Percentiles rank a stretch among this genome's conserved stretches.
Conservation (phyloP, 2,329 filamentous ascomycete species). For the Myriosclerotinia duriaeana region DNA sequence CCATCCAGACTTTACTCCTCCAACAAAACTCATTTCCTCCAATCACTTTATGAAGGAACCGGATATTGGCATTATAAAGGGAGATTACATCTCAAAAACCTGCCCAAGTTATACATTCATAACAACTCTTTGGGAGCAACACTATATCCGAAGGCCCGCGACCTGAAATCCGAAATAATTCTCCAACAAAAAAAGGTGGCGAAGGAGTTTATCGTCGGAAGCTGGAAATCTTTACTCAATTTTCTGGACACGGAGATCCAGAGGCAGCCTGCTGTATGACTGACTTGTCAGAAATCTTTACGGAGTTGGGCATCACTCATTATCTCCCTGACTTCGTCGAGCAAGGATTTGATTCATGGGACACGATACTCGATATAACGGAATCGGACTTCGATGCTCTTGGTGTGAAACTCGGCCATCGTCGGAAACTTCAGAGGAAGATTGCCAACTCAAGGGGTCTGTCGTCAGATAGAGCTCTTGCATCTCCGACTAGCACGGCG, state of each 20-base stretch:
- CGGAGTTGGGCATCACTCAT: conserved; percentile 74
- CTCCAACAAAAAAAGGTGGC: neutral
- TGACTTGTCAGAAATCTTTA: conserved; percentile 65
- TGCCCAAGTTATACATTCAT: conserved; percentile 1
- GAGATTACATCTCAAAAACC: conserved; percentile 8
- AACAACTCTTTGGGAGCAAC: neutral
- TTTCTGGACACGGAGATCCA: conserved; percentile 40
- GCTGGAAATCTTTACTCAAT: conserved; percentile 2
- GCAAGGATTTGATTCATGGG: conserved; percentile 84
- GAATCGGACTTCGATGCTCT: conserved; percentile 77
- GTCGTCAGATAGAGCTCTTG: conserved; percentile 42
- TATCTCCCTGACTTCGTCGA: conserved; percentile 71
- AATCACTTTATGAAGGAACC: conserved; percentile 10
- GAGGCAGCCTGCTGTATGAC: conserved; percentile 42
- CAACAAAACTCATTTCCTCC: neutral
- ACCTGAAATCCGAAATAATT: neutral
- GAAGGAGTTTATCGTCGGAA: neutral
- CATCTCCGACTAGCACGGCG: conserved; percentile 43
- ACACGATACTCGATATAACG: conserved; percentile 78
- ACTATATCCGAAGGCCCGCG: neutral
- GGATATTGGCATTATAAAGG: conserved; percentile 6
- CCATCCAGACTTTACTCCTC: neutral
- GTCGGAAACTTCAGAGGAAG: conserved; percentile 80
- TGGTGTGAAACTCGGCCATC: conserved; percentile 76
- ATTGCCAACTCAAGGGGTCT: conserved; percentile 73